Evolutionary conservation across 2,329 filamentous ascomycete genomes (phyloP).

Genomic region (Apiospora sp.): DNA sequence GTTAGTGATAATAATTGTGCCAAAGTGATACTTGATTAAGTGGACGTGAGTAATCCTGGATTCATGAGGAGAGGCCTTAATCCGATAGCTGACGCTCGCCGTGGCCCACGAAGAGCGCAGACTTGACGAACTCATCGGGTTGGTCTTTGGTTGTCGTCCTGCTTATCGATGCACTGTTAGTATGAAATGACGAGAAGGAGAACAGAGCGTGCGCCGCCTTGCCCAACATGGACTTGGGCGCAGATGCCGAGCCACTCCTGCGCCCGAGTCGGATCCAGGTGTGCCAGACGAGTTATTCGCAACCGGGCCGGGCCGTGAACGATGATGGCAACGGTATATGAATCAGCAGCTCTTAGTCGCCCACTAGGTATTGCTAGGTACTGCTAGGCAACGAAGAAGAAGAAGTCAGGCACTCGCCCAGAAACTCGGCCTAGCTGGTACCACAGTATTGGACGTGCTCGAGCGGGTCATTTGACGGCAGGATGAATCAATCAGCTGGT

Average conservation of each 20-base stretch:
- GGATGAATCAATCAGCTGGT: not conserved
- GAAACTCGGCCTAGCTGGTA: not conserved
- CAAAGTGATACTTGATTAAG: not conserved
- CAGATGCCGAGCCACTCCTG: conserved; percentile 34
- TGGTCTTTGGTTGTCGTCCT: not conserved
- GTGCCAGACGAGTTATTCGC: conserved; percentile 30
- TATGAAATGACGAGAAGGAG: not conserved
- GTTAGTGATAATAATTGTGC: not conserved
- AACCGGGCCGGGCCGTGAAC: not conserved
- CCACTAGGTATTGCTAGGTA: no score
- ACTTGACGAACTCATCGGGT: conserved; percentile 23
- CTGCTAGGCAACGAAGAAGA: no score
- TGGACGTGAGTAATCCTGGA: no score
- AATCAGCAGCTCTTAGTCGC: not conserved
- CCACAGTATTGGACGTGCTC: conserved; percentile 23
- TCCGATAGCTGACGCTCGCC: not conserved
- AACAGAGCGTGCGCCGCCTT: conserved; percentile 2
- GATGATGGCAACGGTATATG: not conserved
- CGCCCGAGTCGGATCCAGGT: conserved; percentile 39
- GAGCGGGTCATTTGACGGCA: not conserved
- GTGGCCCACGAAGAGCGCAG: conserved; percentile 11
- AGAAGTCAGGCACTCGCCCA: not conserved
- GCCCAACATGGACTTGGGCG: not conserved
- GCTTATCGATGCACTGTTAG: not conserved
- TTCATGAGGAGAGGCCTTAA: not conserved